phyloP scores from a whole-genome alignment of 106 monocot species.

The Dendrobium catenatum region DNA sequence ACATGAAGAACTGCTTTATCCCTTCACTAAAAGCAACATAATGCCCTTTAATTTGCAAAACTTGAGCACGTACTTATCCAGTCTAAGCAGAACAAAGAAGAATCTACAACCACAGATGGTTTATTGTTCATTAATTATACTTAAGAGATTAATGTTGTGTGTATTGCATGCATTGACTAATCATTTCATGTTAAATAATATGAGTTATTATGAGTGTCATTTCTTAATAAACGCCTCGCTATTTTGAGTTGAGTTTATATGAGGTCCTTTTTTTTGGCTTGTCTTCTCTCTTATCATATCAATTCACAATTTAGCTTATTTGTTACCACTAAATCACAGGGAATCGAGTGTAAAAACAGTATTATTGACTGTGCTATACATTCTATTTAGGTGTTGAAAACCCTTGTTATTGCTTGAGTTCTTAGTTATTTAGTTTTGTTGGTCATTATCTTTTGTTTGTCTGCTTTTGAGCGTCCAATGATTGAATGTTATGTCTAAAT shows the following conservation, averaged over 20 bases:
- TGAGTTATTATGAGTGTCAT: neutral
- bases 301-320: neutral
- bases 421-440: neutral
- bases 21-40: neutral
- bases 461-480: neutral
- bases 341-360: neutral
- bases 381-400: neutral
- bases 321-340: neutral
- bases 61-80: neutral
- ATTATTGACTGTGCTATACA: neutral
- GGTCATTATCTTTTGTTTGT: neutral
- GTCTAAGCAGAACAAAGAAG: neutral
- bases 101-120: neutral
- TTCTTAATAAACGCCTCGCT: neutral
- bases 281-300: neutral
- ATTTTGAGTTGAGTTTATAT: neutral
- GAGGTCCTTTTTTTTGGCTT: neutral
- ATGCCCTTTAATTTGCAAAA: neutral
- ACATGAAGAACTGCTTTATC: neutral
- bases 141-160: neutral
- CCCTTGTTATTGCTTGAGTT: neutral
- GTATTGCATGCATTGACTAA: neutral
- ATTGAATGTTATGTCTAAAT: slow-evolving; percentile 2
- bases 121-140: neutral
- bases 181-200: neutral